Conservation (phyloP, 345 rosid species). For the Kernera saxatilis region DNA sequence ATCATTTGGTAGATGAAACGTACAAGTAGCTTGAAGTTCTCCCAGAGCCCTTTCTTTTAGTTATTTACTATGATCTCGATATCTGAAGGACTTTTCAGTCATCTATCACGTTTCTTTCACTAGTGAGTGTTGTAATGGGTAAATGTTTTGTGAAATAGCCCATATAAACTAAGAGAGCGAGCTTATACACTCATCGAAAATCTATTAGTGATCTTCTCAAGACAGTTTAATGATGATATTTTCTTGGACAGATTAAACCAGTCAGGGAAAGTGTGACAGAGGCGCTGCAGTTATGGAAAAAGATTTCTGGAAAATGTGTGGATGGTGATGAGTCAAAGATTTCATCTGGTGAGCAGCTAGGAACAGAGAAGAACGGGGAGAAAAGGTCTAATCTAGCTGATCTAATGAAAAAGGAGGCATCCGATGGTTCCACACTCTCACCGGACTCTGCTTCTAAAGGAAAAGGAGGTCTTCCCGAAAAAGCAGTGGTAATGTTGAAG, state of each 20-base stretch:
- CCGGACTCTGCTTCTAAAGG: constrained; percentile 50
- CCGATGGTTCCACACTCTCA: constrained; percentile 43
- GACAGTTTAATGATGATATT: constrained; percentile 14
- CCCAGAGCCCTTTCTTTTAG: neutral
- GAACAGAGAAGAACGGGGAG: constrained; percentile 39
- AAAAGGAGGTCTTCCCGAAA: constrained; percentile 69
- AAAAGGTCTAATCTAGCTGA: constrained; percentile 41
- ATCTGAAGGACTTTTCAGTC: neutral
- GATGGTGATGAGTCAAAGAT: constrained; percentile 69
- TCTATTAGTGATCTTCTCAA: neutral
- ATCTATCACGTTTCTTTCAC: neutral
- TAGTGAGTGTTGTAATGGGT: neutral
- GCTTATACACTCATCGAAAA: neutral
- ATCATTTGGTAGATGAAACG: neutral
- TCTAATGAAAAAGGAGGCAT: constrained; percentile 43
- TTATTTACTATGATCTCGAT: neutral
- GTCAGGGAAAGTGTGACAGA: constrained; percentile 93
- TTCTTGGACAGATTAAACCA: constrained; percentile 71
- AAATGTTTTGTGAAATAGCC: neutral
- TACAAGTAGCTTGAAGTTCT: neutral
- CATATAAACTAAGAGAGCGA: neutral
- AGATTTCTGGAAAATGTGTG: constrained; percentile 63
- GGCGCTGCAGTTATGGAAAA: constrained; percentile 91
- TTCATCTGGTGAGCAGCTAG: constrained; percentile 51
- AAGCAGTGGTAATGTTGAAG: constrained; percentile 81